A percentile compares a stretch with the other conserved stretches of the same genome.
Evolutionary conservation across 2,329 filamentous ascomycete genomes (phyloP).

Genomic region (Penicillium occitanis): DNA sequence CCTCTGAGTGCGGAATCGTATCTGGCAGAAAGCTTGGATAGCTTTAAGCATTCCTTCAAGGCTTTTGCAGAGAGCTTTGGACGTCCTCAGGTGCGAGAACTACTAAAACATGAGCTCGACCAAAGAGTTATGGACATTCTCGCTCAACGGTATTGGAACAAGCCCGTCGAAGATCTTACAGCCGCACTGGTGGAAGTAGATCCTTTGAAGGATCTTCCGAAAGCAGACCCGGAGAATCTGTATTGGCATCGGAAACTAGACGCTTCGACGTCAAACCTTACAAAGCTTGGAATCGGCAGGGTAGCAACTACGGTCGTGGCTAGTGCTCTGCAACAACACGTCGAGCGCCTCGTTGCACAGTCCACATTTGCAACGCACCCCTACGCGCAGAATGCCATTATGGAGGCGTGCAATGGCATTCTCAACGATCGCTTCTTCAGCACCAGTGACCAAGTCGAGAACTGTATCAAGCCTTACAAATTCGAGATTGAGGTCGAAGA

Average conservation of each 20-base stretch:
- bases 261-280: constrained; percentile 83
- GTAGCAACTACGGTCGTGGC: constrained; percentile 90
- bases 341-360: constrained; percentile 73
- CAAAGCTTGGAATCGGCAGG: constrained; percentile 89
- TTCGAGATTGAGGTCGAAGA: constrained; percentile 95
- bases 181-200: constrained; percentile 67
- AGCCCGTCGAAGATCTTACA: constrained; percentile 81
- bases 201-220: constrained; percentile 73
- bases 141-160: constrained; percentile 96
- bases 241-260: constrained; percentile 96
- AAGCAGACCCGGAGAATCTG: constrained; percentile 76
- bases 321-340: constrained; percentile 77
- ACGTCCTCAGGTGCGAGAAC: constrained; percentile 79
- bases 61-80: constrained; percentile 89
- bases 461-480: constrained; percentile 98
- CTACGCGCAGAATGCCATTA: constrained; percentile 89
- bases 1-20: constrained; percentile 95
- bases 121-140: constrained; percentile 92
- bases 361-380: constrained; percentile 90
- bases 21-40: constrained; percentile 88
- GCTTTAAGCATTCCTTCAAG: constrained; percentile 98
- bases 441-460: constrained; percentile 96
- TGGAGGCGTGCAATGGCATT: constrained; percentile 83
- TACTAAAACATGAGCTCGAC: constrained; percentile 89
- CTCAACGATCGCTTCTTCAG: constrained; percentile 94